phyloP scores from a whole-genome alignment of 139 green algal species.

The Astrephomene gubernaculifera region DNA sequence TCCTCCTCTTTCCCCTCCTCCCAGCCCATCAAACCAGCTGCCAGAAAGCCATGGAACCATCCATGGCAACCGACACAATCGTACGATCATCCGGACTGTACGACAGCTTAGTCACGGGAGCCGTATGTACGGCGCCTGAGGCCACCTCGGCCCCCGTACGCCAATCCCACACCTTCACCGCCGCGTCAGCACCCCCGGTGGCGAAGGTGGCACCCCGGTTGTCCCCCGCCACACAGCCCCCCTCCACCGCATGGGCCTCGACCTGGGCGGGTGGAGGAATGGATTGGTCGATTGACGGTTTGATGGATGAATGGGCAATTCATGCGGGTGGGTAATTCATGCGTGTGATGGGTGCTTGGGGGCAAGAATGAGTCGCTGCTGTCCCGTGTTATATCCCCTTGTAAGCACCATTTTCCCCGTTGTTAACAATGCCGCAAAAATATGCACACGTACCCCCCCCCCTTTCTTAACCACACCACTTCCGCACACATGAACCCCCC shows the following conservation, averaged over 20 bases:
- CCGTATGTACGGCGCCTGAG: neutral
- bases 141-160: conserved; percentile 1
- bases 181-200: conserved; percentile 17
- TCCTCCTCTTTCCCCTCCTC: no score
- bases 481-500: no score
- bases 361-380: no score
- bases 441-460: no score
- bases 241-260: conserved; percentile 28
- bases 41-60: conserved; percentile 28
- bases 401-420: no score
- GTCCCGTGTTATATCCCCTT: no score
- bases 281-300: no score
- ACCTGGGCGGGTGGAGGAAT: neutral
- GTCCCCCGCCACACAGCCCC: conserved; percentile 14
- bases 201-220: conserved; percentile 1
- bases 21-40: conserved; percentile 22
- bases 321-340: no score
- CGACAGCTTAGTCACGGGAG: conserved; percentile 11
- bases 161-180: conserved; percentile 47
- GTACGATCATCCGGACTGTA: conserved; percentile 17
- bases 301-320: no score
- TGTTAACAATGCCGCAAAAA: no score
- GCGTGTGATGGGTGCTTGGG: no score
- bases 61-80: conserved; percentile 28
- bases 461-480: no score